Evolutionary conservation across 495 filamentous ascomycete genomes (phyloP), one percentile per base, ranked within the genome.

Genomic region (Bathelium albidoporum): DNA sequence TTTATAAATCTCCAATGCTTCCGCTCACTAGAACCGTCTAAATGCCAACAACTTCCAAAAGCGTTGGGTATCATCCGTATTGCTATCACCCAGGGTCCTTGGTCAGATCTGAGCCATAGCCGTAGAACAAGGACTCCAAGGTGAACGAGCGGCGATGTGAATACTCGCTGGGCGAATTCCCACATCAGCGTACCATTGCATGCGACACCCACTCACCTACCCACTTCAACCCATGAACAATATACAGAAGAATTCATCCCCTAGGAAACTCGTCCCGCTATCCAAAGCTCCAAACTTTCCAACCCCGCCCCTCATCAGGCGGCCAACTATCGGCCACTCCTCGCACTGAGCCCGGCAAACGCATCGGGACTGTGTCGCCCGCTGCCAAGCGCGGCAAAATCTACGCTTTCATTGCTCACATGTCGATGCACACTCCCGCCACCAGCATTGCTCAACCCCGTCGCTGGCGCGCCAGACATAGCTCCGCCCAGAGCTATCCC

Each of bases 291-390:
- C 9, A 49, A 20, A 3, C 10, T 11, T 18, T 18, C 43, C n/a
- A 14, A 49, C n/a, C 43, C n/a, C 43, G 9, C 3, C 43, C 34
- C 5, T 39, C 18, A 5, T 39, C 34, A 39, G 43, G 43, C 43
- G 43, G 3, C 61, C 14, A 49, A 41, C 65, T 61, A 79, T 68
- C 79, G 70, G 68, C 76, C 71, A 75, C 73, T 80, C 68, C 81
- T 76, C 31, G 90, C 86, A 72, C 92, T 97, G 72, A 98, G 77
- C 68, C 89, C 92, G n/a, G 91, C 87, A 82, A 97, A 98, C 32
- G 94, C 93, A 77, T 98, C 94, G 20, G 94, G 94, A 69, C 91
- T 96, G 73, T 97, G 91, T 52, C 93, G 81, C 10, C 93, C 92
- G 65, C 85, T 45, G 74, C 78, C 67, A 84, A 86, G 65, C 74